Base-by-base conservation (phyloP, 768 basidiomycete species). In the Lactarius quietus region DNA sequence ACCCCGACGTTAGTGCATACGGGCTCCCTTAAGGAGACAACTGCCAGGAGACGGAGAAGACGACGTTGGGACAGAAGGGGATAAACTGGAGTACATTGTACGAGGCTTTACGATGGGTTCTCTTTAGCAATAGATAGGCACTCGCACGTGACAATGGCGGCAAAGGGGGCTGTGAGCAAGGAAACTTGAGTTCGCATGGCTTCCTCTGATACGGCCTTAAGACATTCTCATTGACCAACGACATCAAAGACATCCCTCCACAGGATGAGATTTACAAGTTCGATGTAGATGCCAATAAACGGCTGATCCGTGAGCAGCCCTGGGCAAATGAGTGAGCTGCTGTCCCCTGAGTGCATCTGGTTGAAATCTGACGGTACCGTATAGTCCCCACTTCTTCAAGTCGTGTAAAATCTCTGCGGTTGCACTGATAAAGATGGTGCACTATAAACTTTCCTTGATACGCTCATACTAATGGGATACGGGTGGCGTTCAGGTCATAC, bases 361-460 rank as follows among this genome's bases (percentile, higher is more conserved):
- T n/a, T n/a, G n/a, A n/a, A 56, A 71, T 61, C 33, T 62, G 35
- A 57, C 28, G n/a, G 48, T 48, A 53, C 68, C 48, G 59, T 48
- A 43, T 69, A 93, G 91, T 69, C 88, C 88, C 0, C 86, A 90
- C 70, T 88, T 87, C 78, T 91, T 92, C 78, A 93, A 88, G 73
- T 82, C 85, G 76, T 99, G 90, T 77, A 95, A 93, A 79, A 98
- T 99, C 71, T 96, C 94, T 0, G 93, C 93, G 0, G 86, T 98
- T 31, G 94, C 96, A 15, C 77, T 99, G 60, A 93, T 98, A 71
- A 99, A 98, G 83, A 98, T 98, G 85, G 89, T 90, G 70, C 61
- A 73, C 62, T 38, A 48, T 20, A 18, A n/a, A 23, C 6, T 3
- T 12, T n/a, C 38, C 8, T 26, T 43, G 29, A 38, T n/a, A 8